Conservation (phyloP, 2,329 filamentous ascomycete species). For the Fusarium piperis region DNA sequence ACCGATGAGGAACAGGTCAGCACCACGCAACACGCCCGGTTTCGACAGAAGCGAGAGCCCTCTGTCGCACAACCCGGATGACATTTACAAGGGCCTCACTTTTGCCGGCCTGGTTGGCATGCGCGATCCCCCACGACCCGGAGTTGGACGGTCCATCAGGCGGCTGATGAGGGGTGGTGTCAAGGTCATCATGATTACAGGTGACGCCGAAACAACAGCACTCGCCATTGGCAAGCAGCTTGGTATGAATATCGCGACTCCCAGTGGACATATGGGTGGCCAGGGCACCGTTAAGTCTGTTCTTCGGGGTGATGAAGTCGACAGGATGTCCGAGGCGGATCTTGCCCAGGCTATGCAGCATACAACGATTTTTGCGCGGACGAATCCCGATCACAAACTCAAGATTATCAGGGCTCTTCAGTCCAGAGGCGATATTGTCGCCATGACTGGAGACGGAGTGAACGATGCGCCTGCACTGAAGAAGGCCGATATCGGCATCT, state of each 20-base stretch:
- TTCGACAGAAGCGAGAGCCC: constrained; percentile 52
- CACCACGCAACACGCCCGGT: constrained; percentile 63
- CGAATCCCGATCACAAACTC: constrained; percentile 96
- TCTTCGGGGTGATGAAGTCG: constrained; percentile 89
- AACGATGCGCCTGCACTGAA: constrained; percentile 98
- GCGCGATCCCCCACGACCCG: constrained; percentile 93
- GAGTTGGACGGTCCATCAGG: constrained; percentile 88
- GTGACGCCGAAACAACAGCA: constrained; percentile 93
- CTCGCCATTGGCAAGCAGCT: constrained; percentile 93
- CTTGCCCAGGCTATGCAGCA: constrained; percentile 85
- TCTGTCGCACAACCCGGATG: constrained; percentile 65
- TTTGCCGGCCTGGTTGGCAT: constrained; percentile 96
- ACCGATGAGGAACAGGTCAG: constrained; percentile 54
- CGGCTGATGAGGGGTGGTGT: constrained; percentile 93
- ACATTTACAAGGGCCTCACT: constrained; percentile 82
- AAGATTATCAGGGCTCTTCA: constrained; percentile 95
- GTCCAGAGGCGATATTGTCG: constrained; percentile 92
- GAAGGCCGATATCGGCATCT: constrained; percentile 96
- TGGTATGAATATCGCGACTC: constrained; percentile 83
- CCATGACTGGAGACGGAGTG: constrained; percentile 98
- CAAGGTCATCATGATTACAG: constrained; percentile 99
- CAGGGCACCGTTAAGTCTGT: constrained; percentile 75
- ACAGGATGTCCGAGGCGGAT: constrained; percentile 86
- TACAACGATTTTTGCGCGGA: constrained; percentile 94
- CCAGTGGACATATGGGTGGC: constrained; percentile 61